These are phyloP conservation scores for Pleurotus djamor DNA, from an alignment of 768 basidiomycete species.

Conservation along the genomic window DNA sequence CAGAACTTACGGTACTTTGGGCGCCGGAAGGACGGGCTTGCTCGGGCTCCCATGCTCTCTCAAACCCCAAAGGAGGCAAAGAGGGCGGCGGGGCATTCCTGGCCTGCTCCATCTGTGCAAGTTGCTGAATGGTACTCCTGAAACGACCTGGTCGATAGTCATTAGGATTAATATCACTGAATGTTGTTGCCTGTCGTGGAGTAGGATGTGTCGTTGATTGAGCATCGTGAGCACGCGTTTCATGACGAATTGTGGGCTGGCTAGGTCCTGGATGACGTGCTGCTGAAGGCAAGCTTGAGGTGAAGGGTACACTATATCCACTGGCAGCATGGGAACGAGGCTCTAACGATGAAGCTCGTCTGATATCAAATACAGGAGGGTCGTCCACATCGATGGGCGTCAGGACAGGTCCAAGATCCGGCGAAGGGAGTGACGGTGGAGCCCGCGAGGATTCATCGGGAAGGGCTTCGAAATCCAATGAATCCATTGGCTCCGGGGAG, in stretches of 20 bases:
- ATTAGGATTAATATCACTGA: constrained; percentile 26
- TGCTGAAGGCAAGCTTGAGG: not conserved
- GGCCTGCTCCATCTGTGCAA: constrained; percentile 13
- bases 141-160: constrained; percentile 45
- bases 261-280: no score
- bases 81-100: constrained; percentile 10
- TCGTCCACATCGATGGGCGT: not conserved
- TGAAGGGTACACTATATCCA: not conserved
- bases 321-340: not conserved
- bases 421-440: constrained; percentile 2
- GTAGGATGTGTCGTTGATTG: not conserved
- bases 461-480: not conserved
- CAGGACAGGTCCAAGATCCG: constrained; percentile 5
- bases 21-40: not conserved
- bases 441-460: not conserved
- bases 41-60: constrained; percentile 4
- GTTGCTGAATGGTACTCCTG: constrained; percentile 42
- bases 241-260: no score
- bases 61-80: constrained; percentile 7
- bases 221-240: not conserved
- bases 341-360: not conserved
- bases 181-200: constrained; percentile 4
- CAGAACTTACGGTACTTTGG: not conserved
- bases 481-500: not conserved
- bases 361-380: constrained; percentile 1